Conservation (phyloP, 1,284 basidiomycete species). For the Rhodotorula sp. region DNA sequence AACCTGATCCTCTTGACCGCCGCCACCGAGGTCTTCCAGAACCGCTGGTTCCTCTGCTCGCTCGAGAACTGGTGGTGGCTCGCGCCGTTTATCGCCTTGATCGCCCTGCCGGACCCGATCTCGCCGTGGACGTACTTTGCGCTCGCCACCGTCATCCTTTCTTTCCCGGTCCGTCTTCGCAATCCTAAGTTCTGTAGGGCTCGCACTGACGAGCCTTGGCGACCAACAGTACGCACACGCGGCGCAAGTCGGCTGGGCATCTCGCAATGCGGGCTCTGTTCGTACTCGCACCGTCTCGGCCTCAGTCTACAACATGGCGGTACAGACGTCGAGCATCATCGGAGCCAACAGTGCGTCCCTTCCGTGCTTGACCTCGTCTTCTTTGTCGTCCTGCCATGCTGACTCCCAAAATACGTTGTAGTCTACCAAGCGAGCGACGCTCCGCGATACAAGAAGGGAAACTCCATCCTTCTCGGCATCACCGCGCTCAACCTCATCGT, state of each 20-base stretch:
- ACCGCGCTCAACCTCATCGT: slow-evolving; percentile 32
- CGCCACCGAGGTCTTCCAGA: slow-evolving; percentile 42
- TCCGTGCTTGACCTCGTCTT: too few species aligned
- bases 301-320: slow-evolving; percentile 25
- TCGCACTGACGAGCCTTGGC: not conserved
- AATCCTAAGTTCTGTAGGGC: not conserved
- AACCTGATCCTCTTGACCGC: slow-evolving; percentile 45
- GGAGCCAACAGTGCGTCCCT: slow-evolving; percentile 21
- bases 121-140: slow-evolving; percentile 33
- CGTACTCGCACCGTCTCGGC: slow-evolving; percentile 38
- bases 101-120: slow-evolving; percentile 15
- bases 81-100: slow-evolving; percentile 17
- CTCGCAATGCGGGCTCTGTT: slow-evolving; percentile 31
- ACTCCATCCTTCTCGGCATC: slow-evolving; percentile 33
- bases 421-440: slow-evolving; percentile 28
- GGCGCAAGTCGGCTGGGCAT: slow-evolving; percentile 31
- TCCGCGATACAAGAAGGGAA: slow-evolving; percentile 27
- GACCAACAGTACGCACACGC: slow-evolving; percentile 31
- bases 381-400: too few species aligned
- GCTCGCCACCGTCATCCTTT: slow-evolving; percentile 10
- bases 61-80: slow-evolving; percentile 36
- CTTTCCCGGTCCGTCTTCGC: not conserved
- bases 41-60: slow-evolving; percentile 33
- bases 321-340: slow-evolving; percentile 18
- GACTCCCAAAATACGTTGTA: too few species aligned